Evolutionary conservation across 2,329 filamentous ascomycete genomes (phyloP).

Genomic region (Alternaria viburni): DNA sequence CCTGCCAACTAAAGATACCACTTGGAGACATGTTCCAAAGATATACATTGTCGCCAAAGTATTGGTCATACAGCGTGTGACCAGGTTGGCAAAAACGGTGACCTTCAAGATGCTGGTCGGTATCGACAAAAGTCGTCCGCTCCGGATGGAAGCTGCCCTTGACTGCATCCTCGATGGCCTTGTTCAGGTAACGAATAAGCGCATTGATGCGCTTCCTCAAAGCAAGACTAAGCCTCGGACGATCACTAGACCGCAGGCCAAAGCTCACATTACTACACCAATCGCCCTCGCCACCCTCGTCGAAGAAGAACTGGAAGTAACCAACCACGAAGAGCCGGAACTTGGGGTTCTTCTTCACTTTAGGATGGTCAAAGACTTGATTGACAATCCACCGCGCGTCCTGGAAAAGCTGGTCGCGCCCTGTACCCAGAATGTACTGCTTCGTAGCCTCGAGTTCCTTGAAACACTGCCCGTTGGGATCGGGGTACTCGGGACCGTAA

Average conservation of each 20-base stretch:
- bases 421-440: not conserved
- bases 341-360: not conserved
- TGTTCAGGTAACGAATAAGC: not conserved
- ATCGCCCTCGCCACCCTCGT: not conserved
- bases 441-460: not conserved
- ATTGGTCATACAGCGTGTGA: not conserved
- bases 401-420: not conserved
- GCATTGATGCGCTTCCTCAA: not conserved
- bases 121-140: not conserved
- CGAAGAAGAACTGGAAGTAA: not conserved
- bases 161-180: not conserved
- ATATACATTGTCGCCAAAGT: not conserved
- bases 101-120: not conserved
- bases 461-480: not conserved
- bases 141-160: not conserved
- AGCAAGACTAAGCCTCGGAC: not conserved
- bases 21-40: not conserved
- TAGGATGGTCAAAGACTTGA: not conserved
- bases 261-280: not conserved
- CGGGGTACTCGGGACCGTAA: not conserved
- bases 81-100: not conserved
- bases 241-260: not conserved
- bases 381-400: not conserved
- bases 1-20: not conserved
- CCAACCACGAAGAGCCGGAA: not conserved